Conservation (phyloP, 176 grass and related monocot species). For the Thinopyrum elongatum region DNA sequence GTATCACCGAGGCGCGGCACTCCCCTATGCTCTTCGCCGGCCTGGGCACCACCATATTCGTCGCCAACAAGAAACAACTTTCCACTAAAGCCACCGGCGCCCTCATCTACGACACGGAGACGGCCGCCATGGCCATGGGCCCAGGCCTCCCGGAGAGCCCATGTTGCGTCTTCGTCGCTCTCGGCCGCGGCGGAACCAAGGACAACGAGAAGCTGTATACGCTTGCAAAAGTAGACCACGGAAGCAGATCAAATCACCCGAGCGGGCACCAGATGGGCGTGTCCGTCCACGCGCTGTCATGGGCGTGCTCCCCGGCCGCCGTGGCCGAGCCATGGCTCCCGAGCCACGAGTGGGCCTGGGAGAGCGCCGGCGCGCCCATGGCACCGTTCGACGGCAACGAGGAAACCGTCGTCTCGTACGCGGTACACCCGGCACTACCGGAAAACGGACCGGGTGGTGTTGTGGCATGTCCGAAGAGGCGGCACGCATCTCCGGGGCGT, state of each 20-base stretch:
- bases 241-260: neutral
- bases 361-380: neutral
- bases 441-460: too few species aligned
- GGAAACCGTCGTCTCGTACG: neutral
- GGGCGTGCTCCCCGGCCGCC: neutral
- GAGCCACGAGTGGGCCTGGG: neutral
- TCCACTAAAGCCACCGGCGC: neutral
- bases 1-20: neutral
- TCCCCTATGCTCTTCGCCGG: conserved; percentile 1
- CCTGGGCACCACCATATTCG: neutral
- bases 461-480: too few species aligned
- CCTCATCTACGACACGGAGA: neutral
- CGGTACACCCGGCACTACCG: too few species aligned
- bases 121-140: neutral
- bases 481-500: too few species aligned
- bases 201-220: neutral
- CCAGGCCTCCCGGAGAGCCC: neutral
- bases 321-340: neutral
- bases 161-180: neutral
- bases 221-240: neutral
- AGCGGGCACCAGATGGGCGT: neutral
- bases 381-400: neutral
- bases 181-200: neutral
- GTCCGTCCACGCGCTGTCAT: neutral
- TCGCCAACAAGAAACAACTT: neutral